Base-by-base conservation (phyloP, 106 monocot genomes). In the Acanthochlamys bracteata region DNA sequence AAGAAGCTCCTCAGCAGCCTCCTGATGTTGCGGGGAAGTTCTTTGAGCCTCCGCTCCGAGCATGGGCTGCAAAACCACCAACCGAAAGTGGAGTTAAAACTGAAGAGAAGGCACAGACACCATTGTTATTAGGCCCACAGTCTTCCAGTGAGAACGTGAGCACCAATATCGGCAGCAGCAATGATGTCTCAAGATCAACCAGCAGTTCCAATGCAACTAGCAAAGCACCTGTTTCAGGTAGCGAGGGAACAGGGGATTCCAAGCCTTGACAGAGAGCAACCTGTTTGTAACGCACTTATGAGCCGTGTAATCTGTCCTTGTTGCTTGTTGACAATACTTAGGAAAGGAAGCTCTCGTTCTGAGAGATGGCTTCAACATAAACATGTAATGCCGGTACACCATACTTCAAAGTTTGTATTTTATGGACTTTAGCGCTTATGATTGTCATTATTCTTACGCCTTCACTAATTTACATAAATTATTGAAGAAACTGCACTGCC, bases 11-110 rank as follows among this genome's bases (percentile, higher is more conserved):
- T 7, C 23, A 79, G 60, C 76, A 54, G 0, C 80, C 84, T 4
- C 89, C 83, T 0, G 86, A 82, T 68, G 82, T 82, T 41, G 78
- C 79, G 7, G 66, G 86, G 10, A 72, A 73, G n/a, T 3, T 86
- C 0, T 82, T 82, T 57, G 82, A 82, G 47, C 86, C 82, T 0
- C 79, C 82, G 0, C 73, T 86, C n/a, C 73, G 79, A 17, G 79
- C 79, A 7, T 78, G 72, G 64, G 68, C 83, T 22, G 62, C 69
- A 26, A 69, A 63, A 20, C 58, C 27, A n/a, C 15, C 68, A 6
- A 10, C 20, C 1, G 62, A 40, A 0, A 24, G 13, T n/a, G 3
- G 68, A 11, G 25, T n/a, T n/a, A 0, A 61, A 10, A 16, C 23
- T 14, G 46, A 42, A 20, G 25, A 72, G 47, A 58, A 78, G 68